Evolutionary conservation across 129 eudicot genomes (phyloP), one percentile per base, ranked within the genome.

Genomic region (Escallonia rubra): DNA sequence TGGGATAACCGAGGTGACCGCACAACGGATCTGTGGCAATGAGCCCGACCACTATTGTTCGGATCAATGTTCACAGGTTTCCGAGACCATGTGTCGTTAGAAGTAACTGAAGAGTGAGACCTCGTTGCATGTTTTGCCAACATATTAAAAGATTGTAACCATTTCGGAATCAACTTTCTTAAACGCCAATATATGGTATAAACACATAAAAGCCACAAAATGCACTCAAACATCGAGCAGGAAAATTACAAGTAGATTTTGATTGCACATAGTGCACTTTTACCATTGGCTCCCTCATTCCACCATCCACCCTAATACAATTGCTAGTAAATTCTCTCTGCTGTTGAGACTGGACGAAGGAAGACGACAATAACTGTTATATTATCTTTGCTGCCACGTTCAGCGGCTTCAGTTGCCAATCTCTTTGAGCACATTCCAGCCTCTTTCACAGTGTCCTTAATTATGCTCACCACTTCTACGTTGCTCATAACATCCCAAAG

Each of bases 371-470:
- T 83, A 9, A 94, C 96, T 1, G 99, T 94, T 9, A 94, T 94
- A 67, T 94, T 94, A 72, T 94, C 99, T 48, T 83, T 90, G 83
- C 99, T 94, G 10, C 97, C 99, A 10, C 99, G 86, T 71, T 73
- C 87, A 3, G 82, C 95, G 46, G 99, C 99, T 73, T 89, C 96
- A 3, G 86, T 89, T 8, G 91, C 97, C 79, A 94, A 81, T 76
- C 99, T 82, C 80, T 94, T 90, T n/a, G 99, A 82, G 75, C 99
- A 94, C 99, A 94, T 94, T 48, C 90, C 86, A 9, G 90, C 64
- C 64, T 94, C 99, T 81, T 94, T 94, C 23, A 94, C 99, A 0
- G 99, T 94, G 74, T 94, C 86, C 63, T 75, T 89, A 40, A 94
- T 87, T 68, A 90, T 82, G 61, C 75, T 77, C 44, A 89, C 78